Evolutionary conservation across 2,329 filamentous ascomycete species (phyloP), one percentile per base, ranked within the genome.

Genomic region (Magnaporthiopsis incrustans): DNA sequence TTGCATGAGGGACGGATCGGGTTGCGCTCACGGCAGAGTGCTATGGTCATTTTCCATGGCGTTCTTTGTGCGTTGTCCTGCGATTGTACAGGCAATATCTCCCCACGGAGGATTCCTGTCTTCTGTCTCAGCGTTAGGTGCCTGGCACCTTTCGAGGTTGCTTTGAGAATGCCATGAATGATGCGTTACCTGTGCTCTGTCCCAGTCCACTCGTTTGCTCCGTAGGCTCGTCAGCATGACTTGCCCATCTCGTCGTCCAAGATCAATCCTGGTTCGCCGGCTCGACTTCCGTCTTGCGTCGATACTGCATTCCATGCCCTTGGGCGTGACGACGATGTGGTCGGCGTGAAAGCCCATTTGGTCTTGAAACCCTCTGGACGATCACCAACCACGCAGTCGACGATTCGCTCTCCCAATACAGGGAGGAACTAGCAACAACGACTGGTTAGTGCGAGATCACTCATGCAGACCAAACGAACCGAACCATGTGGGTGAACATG

Each of bases 351-450:
- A 35, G 81, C 79, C 84, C 83, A 86, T 70, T 85, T 85, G 1
- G 76, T 72, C 53, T 76, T 77, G 69, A 92, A 83, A 63, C 82
- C 81, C 4, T 76, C 71, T 0, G 77, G 76, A 18, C 78, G 78
- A 8, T 75, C 67, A 53, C 79, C 73, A 64, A 80, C 71, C 64
- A 89, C 75, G 64, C 81, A 81, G 67, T 86, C 85, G 1, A 81
- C 80, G 44, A 89, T 78, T 70, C 84, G 84, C 35, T 86, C 82
- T 11, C 87, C 87, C 15, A 90, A 76, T 6, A 89, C 82, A 0
- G 87, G 87, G 64, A 89, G 73, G 73, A 90, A 90, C 73, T 63
- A n/a, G 10, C 44, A 10, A 58, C 26, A 12, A 18, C 26, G 57
- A 32, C 57, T 27, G 22, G 25, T 58, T 58, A 58, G 27, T 44